Evolutionary conservation across 805 yeast species (phyloP), one percentile per base, ranked within the genome.

Genomic region (Cephaloascus albidus): DNA sequence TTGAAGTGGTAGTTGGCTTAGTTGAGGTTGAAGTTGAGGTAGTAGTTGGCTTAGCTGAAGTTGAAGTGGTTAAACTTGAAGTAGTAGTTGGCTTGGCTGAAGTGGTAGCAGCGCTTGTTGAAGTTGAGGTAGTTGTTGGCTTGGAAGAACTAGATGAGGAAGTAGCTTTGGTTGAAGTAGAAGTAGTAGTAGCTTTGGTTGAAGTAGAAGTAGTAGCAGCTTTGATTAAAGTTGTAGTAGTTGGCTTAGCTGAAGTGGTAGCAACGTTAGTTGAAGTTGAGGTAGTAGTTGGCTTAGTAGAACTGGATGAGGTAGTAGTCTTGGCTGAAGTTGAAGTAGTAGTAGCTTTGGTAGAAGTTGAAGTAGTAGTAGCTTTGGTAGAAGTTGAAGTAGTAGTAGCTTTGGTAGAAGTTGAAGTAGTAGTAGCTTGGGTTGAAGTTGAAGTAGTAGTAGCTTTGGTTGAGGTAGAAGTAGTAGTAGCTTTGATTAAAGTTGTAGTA

Each of bases 381-480:
- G 40, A 20, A 4, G 43, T 37, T 4, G 49, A 33, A 4, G 33
- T 10, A 18, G 36, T 36, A 4, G 45, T n/a, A 4, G 46, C 19
- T 27, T 36, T 15, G 31, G 39, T 20, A 14, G 40, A 4, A 31
- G 17, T 37, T 18, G 48, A 36, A 28, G 37, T 15, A 23, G 42
- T 3, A 36, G 46, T 45, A 19, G 46, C 39, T 39, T 39, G 47
- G 2, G 37, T 40, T 2, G 44, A 20, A 10, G 2, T 30, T 3
- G 47, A 39, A 8, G 52, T 50, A 17, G 48, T 43, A 28, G 45
- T 51, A 3, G n/a, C n/a, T n/a, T n/a, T 14, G 16, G 38, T 19
- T 12, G 38, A 17, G 3, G 43, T 18, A 5, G 45, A 26, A 10
- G 20, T 42, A 19, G 49, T 15, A 12, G 53, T 14, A 8, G 45